Base-by-base conservation (phyloP, 106 monocot genomes). In the Dioscorea dumetorum region DNA sequence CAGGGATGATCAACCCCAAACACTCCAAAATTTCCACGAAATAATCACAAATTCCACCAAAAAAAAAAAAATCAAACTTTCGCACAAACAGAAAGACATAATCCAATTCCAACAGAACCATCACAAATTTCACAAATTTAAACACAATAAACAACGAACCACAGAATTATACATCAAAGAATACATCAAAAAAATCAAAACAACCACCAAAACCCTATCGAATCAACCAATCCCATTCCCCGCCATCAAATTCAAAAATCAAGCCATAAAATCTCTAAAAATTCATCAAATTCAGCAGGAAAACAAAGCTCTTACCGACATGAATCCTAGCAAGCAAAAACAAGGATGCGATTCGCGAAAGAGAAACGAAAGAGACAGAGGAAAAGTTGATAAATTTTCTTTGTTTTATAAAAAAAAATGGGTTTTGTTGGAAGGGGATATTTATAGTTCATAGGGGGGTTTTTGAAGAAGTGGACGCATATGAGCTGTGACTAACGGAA, bases 291-390 rank as follows among this genome's bases (percentile, higher is more conserved):
- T 5, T 18, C 15, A 54, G 54, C 19, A 63, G 41, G n/a, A 8
- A 35, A n/a, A n/a, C 32, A 34, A 35, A 33, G 41, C 63, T 34
- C 63, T 63, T 63, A 63, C 63, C 63, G 63, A 34, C 63, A 63
- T 63, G 63, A 63, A 63, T 63, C 32, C 63, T 41, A n/a, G n/a
- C 33, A 21, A 34, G 54, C 15, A 18, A 35, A 19, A 6, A 34
- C 19, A 19, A 41, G 8, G 35, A 63, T 10, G 9, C 16, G 33
- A 35, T 10, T 18, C 18, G 19, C 54, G 41, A 33, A 5, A 41
- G 33, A 35, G 15, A 41, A 34, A 51, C 51, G 33, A 32, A 17
- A 15, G 18, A 63, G 33, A 63, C 16, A 35, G 9, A 34, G 41
- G 33, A 63, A 9, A 19, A 19, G n/a, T 17, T 5, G 41, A 41